Evolutionary conservation across 495 filamentous ascomycete species (phyloP).

Genomic region (Hyaloscypha hepaticicola): DNA sequence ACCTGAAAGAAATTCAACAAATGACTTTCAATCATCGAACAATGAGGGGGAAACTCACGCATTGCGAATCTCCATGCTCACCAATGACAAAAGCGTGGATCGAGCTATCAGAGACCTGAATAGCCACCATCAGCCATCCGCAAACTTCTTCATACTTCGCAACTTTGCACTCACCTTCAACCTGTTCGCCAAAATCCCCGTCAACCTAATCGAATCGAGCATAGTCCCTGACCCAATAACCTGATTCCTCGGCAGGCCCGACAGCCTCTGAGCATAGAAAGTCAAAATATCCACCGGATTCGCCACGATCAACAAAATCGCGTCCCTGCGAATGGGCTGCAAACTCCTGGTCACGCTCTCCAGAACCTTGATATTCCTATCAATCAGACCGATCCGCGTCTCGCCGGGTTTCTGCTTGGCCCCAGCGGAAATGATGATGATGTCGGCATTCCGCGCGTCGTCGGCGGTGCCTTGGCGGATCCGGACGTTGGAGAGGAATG

Average conservation of each 20-base stretch:
- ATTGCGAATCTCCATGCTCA: constrained; percentile 43
- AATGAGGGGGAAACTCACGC: not conserved
- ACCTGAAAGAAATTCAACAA: constrained; percentile 27
- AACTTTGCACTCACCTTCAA: constrained; percentile 30
- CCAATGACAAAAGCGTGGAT: constrained; percentile 45
- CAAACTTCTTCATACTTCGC: not conserved
- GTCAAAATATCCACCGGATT: constrained; percentile 52
- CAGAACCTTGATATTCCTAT: constrained; percentile 43
- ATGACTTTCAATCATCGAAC: not conserved
- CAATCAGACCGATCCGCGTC: constrained; percentile 40
- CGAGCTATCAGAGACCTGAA: constrained; percentile 36
- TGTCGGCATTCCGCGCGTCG: constrained; percentile 45
- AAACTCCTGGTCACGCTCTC: constrained; percentile 37
- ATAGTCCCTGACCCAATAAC: constrained; percentile 45
- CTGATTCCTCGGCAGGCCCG: constrained; percentile 38
- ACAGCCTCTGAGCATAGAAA: constrained; percentile 37
- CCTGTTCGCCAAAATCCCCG: constrained; percentile 39
- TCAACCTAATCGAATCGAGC: constrained; percentile 42
- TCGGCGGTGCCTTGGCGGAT: constrained; percentile 38
- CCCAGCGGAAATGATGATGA: constrained; percentile 47
- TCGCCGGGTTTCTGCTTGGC: constrained; percentile 43
- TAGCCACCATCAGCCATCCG: not conserved
- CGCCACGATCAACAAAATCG: constrained; percentile 44
- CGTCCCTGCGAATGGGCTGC: constrained; percentile 38
- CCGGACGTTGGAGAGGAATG: constrained; percentile 34